Percentiles rank a stretch among this genome's conserved stretches.
Conservation (phyloP, 768 basidiomycete genomes). For the Lentinula detonsa region DNA sequence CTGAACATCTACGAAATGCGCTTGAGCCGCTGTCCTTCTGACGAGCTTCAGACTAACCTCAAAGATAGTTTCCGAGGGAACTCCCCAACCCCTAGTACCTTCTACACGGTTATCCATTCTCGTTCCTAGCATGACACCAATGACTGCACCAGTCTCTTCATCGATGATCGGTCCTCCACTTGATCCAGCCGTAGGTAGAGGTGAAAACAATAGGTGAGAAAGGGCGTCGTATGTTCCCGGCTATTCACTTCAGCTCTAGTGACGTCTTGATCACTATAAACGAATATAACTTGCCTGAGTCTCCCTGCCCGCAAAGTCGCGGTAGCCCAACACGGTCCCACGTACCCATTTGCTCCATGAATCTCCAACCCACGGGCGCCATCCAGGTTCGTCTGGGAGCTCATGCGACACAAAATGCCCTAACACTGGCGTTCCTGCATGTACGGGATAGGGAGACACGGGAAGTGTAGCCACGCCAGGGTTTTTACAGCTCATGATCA, state of each 20-base stretch:
- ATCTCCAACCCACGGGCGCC: conserved; percentile 47
- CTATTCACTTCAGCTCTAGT: conserved; percentile 20
- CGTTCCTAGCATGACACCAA: conserved; percentile 59
- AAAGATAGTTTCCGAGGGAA: conserved; percentile 55
- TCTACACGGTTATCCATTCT: conserved; percentile 51
- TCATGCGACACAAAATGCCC: conserved; percentile 49
- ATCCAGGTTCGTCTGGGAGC: conserved; percentile 30
- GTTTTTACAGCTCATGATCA: conserved; percentile 31
- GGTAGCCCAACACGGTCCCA: conserved; percentile 50
- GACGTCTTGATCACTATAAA: background rate
- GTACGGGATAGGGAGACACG: conserved; percentile 57
- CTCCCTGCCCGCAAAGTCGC: conserved; percentile 53
- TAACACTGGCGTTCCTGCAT: conserved; percentile 35
- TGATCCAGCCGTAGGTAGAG: conserved; percentile 55
- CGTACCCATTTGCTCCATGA: conserved; percentile 48
- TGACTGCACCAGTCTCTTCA: conserved; percentile 52
- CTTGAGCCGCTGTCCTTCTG: background rate
- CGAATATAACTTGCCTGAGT: conserved; percentile 33
- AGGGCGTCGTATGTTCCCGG: conserved; percentile 67
- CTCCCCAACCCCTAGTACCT: conserved; percentile 55
- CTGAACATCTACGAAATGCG: conserved; percentile 40
- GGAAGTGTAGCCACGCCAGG: conserved; percentile 40
- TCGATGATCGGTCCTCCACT: conserved; percentile 69
- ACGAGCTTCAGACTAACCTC: conserved; percentile 34
- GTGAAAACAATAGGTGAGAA: conserved; percentile 47